These are phyloP conservation scores for Seminavis robusta DNA, from an alignment of 108 stramenopile species.

Conservation along the genomic window DNA sequence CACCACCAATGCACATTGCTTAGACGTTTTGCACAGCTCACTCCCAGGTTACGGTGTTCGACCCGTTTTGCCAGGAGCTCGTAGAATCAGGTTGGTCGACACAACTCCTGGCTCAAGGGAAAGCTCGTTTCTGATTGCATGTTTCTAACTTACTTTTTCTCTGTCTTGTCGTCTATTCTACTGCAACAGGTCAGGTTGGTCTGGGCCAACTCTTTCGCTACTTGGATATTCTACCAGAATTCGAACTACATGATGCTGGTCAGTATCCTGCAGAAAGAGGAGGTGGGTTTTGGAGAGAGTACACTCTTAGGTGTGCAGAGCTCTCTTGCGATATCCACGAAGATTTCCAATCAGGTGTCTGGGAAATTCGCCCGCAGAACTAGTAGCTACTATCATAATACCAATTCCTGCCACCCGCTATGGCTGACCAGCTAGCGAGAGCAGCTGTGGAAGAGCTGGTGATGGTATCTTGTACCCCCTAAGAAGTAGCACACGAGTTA, in stretches of 20 bases:
- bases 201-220: constrained; percentile 79
- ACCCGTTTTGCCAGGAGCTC: constrained; percentile 35
- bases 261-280: background rate
- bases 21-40: constrained; percentile 68
- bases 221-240: constrained; percentile 71
- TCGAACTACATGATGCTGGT: constrained; percentile 63
- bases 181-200: constrained; percentile 69
- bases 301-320: constrained; percentile 26
- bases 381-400: no score
- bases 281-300: constrained; percentile 45
- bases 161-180: no score
- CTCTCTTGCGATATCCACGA: constrained; percentile 37
- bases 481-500: no score
- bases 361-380: constrained; percentile 11
- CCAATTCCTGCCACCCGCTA: no score
- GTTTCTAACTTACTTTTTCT: no score
- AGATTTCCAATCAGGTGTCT: constrained; percentile 24
- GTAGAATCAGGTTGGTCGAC: constrained; percentile 75
- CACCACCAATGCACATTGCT: no score
- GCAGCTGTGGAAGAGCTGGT: no score
- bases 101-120: no score
- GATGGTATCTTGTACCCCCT: no score
- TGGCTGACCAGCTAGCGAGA: no score
- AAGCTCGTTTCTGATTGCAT: no score
- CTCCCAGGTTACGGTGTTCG: constrained; percentile 52